Evolutionary conservation across 2,329 filamentous ascomycete genomes (phyloP).

Genomic region (Magnaporthales sp.): DNA sequence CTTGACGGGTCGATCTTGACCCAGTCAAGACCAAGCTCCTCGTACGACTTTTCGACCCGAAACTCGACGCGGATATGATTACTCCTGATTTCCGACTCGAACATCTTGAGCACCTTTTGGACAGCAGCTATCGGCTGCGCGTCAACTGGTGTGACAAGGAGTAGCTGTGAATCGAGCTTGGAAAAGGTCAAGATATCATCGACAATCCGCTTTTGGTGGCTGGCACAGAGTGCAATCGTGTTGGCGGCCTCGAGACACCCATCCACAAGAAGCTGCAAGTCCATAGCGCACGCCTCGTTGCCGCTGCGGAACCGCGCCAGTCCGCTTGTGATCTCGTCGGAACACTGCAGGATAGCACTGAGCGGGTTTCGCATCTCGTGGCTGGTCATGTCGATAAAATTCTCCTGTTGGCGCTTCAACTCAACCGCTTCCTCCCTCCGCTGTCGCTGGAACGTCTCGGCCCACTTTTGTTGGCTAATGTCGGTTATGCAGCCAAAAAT

Average conservation of each 20-base stretch:
- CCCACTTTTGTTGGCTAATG: slow-evolving; percentile 40
- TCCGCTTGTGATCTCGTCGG: slow-evolving; percentile 56
- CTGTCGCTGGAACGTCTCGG: slow-evolving; percentile 37
- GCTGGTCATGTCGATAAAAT: slow-evolving; percentile 62
- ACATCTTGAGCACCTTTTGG: slow-evolving; percentile 64
- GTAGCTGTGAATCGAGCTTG: slow-evolving; percentile 66
- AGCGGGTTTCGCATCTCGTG: slow-evolving; percentile 70
- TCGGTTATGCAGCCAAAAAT: slow-evolving; percentile 41
- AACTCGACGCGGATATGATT: slow-evolving; percentile 60
- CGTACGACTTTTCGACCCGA: slow-evolving; percentile 54
- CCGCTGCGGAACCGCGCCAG: slow-evolving; percentile 22
- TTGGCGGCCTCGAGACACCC: slow-evolving; percentile 65
- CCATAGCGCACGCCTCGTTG: background rate
- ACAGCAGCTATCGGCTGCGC: slow-evolving; percentile 60
- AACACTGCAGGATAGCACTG: slow-evolving; percentile 65
- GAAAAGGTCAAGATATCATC: slow-evolving; percentile 66
- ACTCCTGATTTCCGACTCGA: slow-evolving; percentile 63
- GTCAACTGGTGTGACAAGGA: slow-evolving; percentile 63
- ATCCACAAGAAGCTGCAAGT: slow-evolving; percentile 30
- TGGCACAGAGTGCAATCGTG: slow-evolving; percentile 68
- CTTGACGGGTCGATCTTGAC: slow-evolving; percentile 66
- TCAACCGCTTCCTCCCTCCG: slow-evolving; percentile 48
- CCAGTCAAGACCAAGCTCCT: slow-evolving; percentile 50
- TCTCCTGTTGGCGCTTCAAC: slow-evolving; percentile 62
- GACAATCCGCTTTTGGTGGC: slow-evolving; percentile 72